Evolutionary conservation across 768 basidiomycete genomes (phyloP).

Genomic region (Macrolepiota fuliginosa): DNA sequence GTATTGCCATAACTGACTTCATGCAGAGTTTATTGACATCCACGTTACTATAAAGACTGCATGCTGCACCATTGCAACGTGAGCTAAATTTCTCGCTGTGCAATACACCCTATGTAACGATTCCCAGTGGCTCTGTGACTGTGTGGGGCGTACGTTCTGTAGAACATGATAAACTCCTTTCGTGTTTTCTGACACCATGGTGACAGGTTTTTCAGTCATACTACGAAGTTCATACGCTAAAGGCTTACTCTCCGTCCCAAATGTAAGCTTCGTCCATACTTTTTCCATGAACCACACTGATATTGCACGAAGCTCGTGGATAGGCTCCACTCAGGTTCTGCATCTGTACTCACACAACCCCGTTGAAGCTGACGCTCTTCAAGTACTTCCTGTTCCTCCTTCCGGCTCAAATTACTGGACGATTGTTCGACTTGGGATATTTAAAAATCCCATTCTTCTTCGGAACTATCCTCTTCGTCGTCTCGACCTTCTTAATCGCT

Average conservation of each 20-base stretch:
- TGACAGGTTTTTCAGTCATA: slow-evolving; percentile 64
- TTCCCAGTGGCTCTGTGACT: slow-evolving; percentile 59
- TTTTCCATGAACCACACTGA: neutral
- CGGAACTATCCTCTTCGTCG: slow-evolving; percentile 40
- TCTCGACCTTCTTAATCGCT: slow-evolving; percentile 49
- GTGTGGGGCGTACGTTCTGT: slow-evolving; percentile 63
- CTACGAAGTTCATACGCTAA: slow-evolving; percentile 47
- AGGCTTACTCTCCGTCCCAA: slow-evolving; percentile 41
- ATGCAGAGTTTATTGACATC: neutral
- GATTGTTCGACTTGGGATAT: no score
- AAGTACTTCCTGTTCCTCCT: slow-evolving; percentile 52
- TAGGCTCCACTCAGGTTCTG: slow-evolving; percentile 26
- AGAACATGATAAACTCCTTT: no score
- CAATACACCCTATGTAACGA: slow-evolving; percentile 9
- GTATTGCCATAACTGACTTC: slow-evolving; percentile 13
- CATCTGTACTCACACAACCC: neutral
- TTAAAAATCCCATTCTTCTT: slow-evolving; percentile 44
- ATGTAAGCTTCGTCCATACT: slow-evolving; percentile 40
- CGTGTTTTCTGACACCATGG: no score
- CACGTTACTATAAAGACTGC: slow-evolving; percentile 30
- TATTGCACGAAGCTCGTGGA: slow-evolving; percentile 26
- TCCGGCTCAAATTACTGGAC: slow-evolving; percentile 49
- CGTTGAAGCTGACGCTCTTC: neutral
- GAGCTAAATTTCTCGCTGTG: slow-evolving; percentile 16
- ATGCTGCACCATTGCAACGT: slow-evolving; percentile 48